phyloP scores from a whole-genome alignment of 257 asterid species.

The Avicennia marina region DNA sequence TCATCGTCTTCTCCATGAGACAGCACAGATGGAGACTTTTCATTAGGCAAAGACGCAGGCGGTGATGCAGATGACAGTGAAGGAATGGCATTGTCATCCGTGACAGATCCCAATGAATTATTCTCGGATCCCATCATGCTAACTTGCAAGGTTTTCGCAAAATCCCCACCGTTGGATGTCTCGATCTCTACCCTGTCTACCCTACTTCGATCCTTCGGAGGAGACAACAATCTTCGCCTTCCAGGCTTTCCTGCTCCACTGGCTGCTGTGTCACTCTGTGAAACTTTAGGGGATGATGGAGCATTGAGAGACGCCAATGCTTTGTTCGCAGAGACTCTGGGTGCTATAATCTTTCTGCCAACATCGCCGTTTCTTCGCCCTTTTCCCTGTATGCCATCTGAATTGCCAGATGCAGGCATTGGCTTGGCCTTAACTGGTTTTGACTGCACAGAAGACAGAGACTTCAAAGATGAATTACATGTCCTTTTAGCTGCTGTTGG shows the following conservation, averaged over 20 bases:
- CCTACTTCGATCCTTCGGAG: constrained; percentile 17
- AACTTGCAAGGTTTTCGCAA: constrained; percentile 23
- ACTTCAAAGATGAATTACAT: constrained; percentile 17
- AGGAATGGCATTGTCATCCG: constrained; percentile 14
- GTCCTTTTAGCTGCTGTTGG: constrained; percentile 28
- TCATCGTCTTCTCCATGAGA: constrained; percentile 14
- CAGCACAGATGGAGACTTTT: constrained; percentile 12
- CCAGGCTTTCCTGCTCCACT: constrained; percentile 12
- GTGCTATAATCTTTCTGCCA: constrained; percentile 15
- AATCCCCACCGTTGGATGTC: too few relatives aligned
- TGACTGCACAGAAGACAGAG: constrained; percentile 19
- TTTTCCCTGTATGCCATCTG: background rate
- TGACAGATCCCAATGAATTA: constrained; percentile 11
- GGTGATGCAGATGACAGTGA: constrained; percentile 20
- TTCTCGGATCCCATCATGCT: constrained; percentile 16
- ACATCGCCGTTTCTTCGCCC: constrained; percentile 10
- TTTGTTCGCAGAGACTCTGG: background rate
- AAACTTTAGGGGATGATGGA: too few relatives aligned
- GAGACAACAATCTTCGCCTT: constrained; percentile 12
- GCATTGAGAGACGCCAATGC: too few relatives aligned
- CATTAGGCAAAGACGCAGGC: constrained; percentile 13
- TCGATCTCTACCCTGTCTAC: background rate
- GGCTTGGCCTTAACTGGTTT: too few relatives aligned
- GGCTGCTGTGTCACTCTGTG: too few relatives aligned
- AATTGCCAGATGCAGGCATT: too few relatives aligned